Base-by-base conservation (phyloP, 352 stramenopile genomes). In the Phytophthora meadii region DNA sequence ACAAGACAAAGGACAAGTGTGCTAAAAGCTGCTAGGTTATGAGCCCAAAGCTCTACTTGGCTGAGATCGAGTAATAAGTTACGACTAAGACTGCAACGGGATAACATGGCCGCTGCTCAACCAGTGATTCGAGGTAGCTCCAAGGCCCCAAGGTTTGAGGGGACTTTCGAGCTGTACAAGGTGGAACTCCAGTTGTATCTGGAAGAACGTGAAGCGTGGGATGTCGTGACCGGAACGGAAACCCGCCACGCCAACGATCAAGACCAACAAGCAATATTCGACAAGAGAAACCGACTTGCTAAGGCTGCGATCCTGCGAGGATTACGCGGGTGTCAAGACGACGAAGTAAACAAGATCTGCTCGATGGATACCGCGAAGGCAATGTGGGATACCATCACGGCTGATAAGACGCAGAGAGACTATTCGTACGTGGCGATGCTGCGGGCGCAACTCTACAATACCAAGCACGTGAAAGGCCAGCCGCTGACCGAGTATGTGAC, bases 351-450 rank as follows among this genome's bases (percentile, higher is more conserved):
- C 2, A 48, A 48, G 7, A 17, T 48, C 5, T 47, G 41, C 17
- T 19, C 17, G 27, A 47, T 47, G 42, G 9, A 5, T 11, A n/a
- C 39, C 3, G 39, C 39, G 3, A 45, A 24, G 19, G 39, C 19
- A 14, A 45, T 45, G 39, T 22, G 39, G 39, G 39, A 45, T 15
- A 48, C 42, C 6, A 4, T 30, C 6, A 7, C 0, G 4, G 27
- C 42, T 24, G 17, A 30, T 19, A 28, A 32, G 15, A 49, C 42
- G 22, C 19, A 34, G 42, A 17, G 42, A 32, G 42, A 34, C 17
- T 49, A 30, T 58, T 54, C 32, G 7, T 37, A 48, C 9, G 52
- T 40, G 36, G 15, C 49, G 25, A 10, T 59, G 24, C 28, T 59
- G 14, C 27, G 27, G 4, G 25, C 19, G n/a, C 25, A 36, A 27